Percentiles rank a stretch among this genome's conserved stretches.
Evolutionary conservation across 2,329 filamentous ascomycete species (phyloP).

Genomic region (Colletotrichum limetticola): DNA sequence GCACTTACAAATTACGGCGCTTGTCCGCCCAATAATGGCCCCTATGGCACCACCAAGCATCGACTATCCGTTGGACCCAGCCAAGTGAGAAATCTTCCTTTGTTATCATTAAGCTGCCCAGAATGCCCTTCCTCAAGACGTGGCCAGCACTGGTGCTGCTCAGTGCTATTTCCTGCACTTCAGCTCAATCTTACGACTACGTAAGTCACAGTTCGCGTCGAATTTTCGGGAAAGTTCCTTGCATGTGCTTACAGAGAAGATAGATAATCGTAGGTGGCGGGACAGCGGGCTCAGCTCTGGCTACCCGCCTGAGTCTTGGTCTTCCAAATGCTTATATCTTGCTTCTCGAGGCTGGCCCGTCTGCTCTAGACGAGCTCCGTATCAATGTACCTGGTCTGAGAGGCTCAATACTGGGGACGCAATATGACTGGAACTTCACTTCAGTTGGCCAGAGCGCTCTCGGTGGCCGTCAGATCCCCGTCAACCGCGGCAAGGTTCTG

Average conservation of each 20-base stretch:
- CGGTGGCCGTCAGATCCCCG: slow-evolving; percentile 50
- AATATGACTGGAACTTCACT: slow-evolving; percentile 56
- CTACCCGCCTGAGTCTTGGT: slow-evolving; percentile 43
- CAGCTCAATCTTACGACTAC: slow-evolving; percentile 38
- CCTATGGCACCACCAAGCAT: not conserved
- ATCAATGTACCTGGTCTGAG: slow-evolving; percentile 47
- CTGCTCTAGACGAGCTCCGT: slow-evolving; percentile 41
- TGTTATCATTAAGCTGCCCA: not conserved
- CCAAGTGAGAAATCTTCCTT: not conserved
- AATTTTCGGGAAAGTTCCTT: too few species aligned
- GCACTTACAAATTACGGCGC: slow-evolving; percentile 5
- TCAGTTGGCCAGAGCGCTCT: slow-evolving; percentile 53
- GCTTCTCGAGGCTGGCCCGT: slow-evolving; percentile 44
- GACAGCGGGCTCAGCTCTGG: slow-evolving; percentile 12
- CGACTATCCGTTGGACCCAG: not conserved
- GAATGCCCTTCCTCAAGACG: slow-evolving; percentile 2
- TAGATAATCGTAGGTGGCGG: slow-evolving; percentile 22
- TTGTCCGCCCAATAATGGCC: not conserved
- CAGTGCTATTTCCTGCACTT: slow-evolving; percentile 1
- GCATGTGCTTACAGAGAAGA: not conserved
- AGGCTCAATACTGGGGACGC: slow-evolving; percentile 41
- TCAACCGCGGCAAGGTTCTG: slow-evolving; percentile 59
- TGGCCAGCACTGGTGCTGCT: slow-evolving; percentile 14
- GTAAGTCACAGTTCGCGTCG: slow-evolving; percentile 29
- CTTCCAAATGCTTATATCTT: slow-evolving; percentile 44